phyloP scores from a whole-genome alignment of 1,284 basidiomycete genomes.

The Cryptococcus sp. region DNA sequence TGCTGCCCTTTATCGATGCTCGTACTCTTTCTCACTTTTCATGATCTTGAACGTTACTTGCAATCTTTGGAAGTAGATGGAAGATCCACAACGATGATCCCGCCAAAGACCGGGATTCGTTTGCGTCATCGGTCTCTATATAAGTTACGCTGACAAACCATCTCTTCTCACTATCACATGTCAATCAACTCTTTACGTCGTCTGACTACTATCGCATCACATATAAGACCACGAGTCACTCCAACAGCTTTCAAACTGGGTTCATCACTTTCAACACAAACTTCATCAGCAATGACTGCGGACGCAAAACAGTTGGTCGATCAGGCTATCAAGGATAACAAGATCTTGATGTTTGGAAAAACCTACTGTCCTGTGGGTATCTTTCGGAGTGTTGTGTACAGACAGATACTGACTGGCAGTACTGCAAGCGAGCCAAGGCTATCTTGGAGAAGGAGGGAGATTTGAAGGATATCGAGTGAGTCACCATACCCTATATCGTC shows the following conservation, averaged over 20 bases:
- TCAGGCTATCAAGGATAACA: conserved; percentile 41
- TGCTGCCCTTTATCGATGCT: too few species aligned
- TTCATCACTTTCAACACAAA: conserved; percentile 34
- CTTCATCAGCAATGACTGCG: conserved; percentile 28
- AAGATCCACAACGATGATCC: too few species aligned
- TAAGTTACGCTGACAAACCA: too few species aligned
- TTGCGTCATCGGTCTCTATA: too few species aligned
- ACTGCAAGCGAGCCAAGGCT: background rate
- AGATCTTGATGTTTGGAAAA: conserved; percentile 46
- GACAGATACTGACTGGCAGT: too few species aligned
- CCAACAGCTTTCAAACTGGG: conserved; percentile 41
- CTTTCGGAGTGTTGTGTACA: background rate
- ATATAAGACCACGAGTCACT: background rate
- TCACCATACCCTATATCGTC: background rate
- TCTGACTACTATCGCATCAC: conserved; percentile 19
- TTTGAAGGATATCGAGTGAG: conserved; percentile 33
- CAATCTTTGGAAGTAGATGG: too few species aligned
- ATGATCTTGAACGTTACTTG: too few species aligned
- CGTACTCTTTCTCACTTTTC: too few species aligned
- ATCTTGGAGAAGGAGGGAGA: conserved; percentile 3
- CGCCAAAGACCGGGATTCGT: too few species aligned
- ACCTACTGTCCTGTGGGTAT: conserved; percentile 46
- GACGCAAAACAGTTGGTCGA: conserved; percentile 42
- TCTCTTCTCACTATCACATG: too few species aligned
- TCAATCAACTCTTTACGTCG: conserved; percentile 25